phyloP scores from a whole-genome alignment of 2,329 filamentous ascomycete genomes.

The Lasiodiplodia citricola region DNA sequence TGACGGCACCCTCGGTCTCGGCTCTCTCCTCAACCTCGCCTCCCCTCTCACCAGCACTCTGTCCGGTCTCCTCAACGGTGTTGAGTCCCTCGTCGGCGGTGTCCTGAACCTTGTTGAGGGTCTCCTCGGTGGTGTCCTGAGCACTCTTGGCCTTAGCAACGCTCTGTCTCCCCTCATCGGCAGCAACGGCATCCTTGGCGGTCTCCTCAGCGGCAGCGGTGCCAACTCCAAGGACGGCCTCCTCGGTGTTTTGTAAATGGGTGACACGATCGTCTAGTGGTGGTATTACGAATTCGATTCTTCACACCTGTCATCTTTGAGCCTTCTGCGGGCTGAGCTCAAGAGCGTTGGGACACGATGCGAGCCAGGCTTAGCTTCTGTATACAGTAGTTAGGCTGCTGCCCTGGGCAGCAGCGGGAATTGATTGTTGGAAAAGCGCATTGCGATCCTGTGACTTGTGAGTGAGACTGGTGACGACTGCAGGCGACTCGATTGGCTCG shows the following conservation, averaged over 20 bases:
- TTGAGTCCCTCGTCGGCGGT: slow-evolving; percentile 12
- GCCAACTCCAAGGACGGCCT: neutral
- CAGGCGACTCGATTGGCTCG: neutral
- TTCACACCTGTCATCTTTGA: neutral
- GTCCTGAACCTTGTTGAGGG: slow-evolving; percentile 15
- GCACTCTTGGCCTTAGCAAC: slow-evolving; percentile 12
- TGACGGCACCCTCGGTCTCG: slow-evolving; percentile 18
- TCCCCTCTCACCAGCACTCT: slow-evolving; percentile 16
- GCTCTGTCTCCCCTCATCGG: slow-evolving; percentile 7
- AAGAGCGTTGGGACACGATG: slow-evolving; percentile 16
- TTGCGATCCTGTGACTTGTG: neutral
- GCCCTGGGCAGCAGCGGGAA: neutral
- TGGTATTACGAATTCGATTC: neutral
- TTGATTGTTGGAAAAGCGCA: slow-evolving; percentile 19
- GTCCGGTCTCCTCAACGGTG: slow-evolving; percentile 12
- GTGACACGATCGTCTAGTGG: neutral
- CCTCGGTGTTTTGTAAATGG: slow-evolving; percentile 13
- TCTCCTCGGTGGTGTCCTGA: slow-evolving; percentile 19
- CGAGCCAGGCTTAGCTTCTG: slow-evolving; percentile 10
- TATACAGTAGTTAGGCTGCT: slow-evolving; percentile 3
- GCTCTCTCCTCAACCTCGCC: slow-evolving; percentile 15
- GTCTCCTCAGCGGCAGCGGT: slow-evolving; percentile 1
- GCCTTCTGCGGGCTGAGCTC: slow-evolving; percentile 4
- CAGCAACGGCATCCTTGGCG: neutral
- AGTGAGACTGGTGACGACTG: neutral